Percentiles rank a stretch among this genome's conserved stretches.
phyloP scores from a whole-genome alignment of 331 rosid genomes.

The Pyrus hybrid region DNA sequence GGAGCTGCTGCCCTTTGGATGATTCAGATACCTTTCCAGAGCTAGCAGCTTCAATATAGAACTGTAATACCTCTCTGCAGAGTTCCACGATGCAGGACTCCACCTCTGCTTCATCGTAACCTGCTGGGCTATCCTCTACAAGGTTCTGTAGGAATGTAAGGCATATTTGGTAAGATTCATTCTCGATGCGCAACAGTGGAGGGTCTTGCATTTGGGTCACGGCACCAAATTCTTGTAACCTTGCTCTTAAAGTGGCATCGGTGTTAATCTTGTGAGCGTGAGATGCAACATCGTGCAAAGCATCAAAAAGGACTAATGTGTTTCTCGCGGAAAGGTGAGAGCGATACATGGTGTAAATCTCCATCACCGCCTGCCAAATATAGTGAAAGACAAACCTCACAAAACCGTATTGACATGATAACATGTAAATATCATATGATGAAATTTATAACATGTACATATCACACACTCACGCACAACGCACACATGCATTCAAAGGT shows the following conservation, averaged over 20 bases:
- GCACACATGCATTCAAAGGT: too few relatives aligned
- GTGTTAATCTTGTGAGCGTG: slow-evolving; percentile 75
- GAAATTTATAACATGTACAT: neutral
- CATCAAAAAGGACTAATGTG: slow-evolving; percentile 57
- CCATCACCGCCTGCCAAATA: slow-evolving; percentile 83
- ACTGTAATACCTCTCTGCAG: slow-evolving; percentile 70
- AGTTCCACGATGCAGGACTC: slow-evolving; percentile 64
- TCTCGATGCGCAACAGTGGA: slow-evolving; percentile 89
- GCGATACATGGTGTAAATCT: slow-evolving; percentile 77
- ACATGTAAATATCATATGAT: neutral
- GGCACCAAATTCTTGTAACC: slow-evolving; percentile 83
- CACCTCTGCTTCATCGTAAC: slow-evolving; percentile 53
- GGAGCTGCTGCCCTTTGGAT: slow-evolving; percentile 35
- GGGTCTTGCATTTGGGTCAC: slow-evolving; percentile 99
- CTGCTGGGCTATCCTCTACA: slow-evolving; percentile 53
- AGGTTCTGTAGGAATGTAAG: slow-evolving; percentile 88
- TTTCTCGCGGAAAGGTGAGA: slow-evolving; percentile 58
- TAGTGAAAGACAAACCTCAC: neutral
- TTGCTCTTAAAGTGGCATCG: slow-evolving; percentile 49
- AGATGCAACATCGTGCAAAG: slow-evolving; percentile 65
- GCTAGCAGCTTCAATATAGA: slow-evolving; percentile 58
- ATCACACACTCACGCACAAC: neutral
- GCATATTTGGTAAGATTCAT: slow-evolving; percentile 84
- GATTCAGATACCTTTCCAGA: slow-evolving; percentile 41
- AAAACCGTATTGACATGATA: neutral